Evolutionary conservation across 2,329 filamentous ascomycete genomes (phyloP).

Genomic region (Fonsecaea pugnacius): DNA sequence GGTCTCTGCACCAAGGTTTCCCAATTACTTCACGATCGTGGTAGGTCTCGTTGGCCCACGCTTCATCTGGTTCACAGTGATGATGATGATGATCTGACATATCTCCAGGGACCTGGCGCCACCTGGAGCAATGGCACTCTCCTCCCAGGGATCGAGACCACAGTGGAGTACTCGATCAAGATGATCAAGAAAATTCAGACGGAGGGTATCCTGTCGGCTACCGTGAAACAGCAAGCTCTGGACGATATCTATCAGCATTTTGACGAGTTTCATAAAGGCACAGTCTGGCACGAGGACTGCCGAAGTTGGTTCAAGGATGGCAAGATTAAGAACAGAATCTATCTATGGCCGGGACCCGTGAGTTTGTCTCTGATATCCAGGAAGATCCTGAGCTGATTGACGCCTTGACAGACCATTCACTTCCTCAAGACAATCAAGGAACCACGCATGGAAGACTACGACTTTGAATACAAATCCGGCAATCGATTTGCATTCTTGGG

Average conservation of each 20-base stretch:
- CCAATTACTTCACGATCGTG: conserved; percentile 43
- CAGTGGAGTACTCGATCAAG: conserved; percentile 43
- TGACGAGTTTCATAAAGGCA: conserved; percentile 44
- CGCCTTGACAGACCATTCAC: conserved; percentile 41
- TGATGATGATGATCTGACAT: too few species aligned
- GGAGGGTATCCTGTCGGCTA: conserved; percentile 43
- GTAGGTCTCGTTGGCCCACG: neutral
- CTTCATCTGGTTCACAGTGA: too few species aligned
- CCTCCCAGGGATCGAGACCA: conserved; percentile 43
- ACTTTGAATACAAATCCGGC: conserved; percentile 43
- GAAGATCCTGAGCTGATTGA: too few species aligned
- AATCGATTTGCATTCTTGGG: conserved; percentile 48
- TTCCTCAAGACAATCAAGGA: conserved; percentile 41
- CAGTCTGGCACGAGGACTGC: conserved; percentile 43
- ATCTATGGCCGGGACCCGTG: conserved; percentile 44
- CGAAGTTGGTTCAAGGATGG: conserved; percentile 48
- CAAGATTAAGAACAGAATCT: conserved; percentile 40
- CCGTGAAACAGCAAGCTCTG: conserved; percentile 29
- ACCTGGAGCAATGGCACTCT: conserved; percentile 43
- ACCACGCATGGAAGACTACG: conserved; percentile 43
- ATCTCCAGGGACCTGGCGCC: conserved; percentile 40
- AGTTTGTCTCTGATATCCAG: neutral
- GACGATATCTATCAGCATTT: conserved; percentile 38
- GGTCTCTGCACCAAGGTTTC: conserved; percentile 23
- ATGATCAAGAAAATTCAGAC: conserved; percentile 30